Evolutionary conservation across 192 early-diverging fungal species (phyloP).

Genomic region (Coemansia sp.): DNA sequence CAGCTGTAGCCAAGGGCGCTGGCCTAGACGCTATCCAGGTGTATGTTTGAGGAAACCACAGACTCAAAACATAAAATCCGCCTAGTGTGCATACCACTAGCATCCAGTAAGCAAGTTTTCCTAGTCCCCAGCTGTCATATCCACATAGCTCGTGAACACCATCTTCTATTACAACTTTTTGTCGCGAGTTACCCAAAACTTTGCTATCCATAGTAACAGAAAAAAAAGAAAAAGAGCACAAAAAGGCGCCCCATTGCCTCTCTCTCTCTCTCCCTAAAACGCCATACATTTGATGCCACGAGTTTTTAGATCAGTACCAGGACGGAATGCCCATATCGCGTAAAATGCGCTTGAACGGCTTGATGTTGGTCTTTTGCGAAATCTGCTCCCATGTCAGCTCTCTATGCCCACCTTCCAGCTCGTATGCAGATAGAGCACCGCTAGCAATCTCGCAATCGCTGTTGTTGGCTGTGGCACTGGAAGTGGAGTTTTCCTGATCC

Average conservation of each 20-base stretch:
- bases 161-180: too few relatives aligned
- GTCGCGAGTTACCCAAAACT: too few relatives aligned
- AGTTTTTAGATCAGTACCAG: constrained; percentile 26
- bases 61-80: constrained; percentile 13
- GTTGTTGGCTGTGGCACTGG: constrained; percentile 15
- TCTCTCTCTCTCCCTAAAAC: too few relatives aligned
- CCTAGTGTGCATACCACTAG: constrained; percentile 27
- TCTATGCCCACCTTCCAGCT: constrained; percentile 29
- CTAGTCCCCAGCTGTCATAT: constrained; percentile 1
- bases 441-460: neutral
- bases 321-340: constrained; percentile 51
- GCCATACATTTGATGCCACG: too few relatives aligned
- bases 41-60: constrained; percentile 28
- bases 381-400: constrained; percentile 43
- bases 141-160: constrained; percentile 10
- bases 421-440: neutral
- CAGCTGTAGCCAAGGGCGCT: constrained; percentile 6
- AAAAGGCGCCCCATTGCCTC: neutral
- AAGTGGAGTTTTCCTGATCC: neutral
- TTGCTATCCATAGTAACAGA: too few relatives aligned
- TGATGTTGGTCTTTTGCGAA: constrained; percentile 32
- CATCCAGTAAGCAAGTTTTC: constrained; percentile 18
- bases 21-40: constrained; percentile 10
- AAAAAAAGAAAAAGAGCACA: neutral
- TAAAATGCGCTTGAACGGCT: constrained; percentile 50